Evolutionary conservation across 2,329 filamentous ascomycete genomes (phyloP), one percentile per base, ranked within the genome.

Genomic region (Penicillium brasilianum): DNA sequence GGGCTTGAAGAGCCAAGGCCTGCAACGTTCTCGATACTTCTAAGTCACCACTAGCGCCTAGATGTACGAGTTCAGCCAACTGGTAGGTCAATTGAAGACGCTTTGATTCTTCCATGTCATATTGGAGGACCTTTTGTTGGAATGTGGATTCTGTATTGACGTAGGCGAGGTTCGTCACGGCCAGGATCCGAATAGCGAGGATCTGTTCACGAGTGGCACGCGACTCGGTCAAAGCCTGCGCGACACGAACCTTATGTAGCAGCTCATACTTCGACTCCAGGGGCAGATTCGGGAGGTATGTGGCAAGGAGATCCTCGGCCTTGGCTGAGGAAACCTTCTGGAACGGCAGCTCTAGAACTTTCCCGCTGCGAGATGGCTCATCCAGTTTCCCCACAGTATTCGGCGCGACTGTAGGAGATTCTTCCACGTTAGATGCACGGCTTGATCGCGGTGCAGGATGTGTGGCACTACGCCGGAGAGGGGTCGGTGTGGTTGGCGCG

Each of bases 41-140:
- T 18, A 84, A 77, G 55, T 89, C 85, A 20, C 87, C 89, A 71
- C 90, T 88, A 6, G 87, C 84, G 4, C 91, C 88, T 11, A 94
- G 92, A 68, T 96, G 93, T 22, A 98, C 90, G 59, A 99, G 82
- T 74, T 98, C 94, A 18, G 92, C 91, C 39, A 99, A 85, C 77
- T 99, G 96, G 71, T 96, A 96, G 3, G 92, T 89, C 25, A 99
- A 83, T 76, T 99, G 95, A 64, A 93, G 90, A 55, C 92, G 87
- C 62, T 93, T 89, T 2, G 93, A 93, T 76, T 97, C 92, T 71
- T 98, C 94, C 39, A 88, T 87, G 72, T 99, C 96, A 68, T 93
- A 89, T 66, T 91, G 91, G 55, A 97, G 84, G 44, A 97, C 86
- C 75, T 92, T 94, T 64, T 94, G 90, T 48, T 93, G 83, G 70